Evolutionary conservation across 1,284 basidiomycete genomes (phyloP), one percentile per base, ranked within the genome.

Genomic region (Melampsora larici-populina): DNA sequence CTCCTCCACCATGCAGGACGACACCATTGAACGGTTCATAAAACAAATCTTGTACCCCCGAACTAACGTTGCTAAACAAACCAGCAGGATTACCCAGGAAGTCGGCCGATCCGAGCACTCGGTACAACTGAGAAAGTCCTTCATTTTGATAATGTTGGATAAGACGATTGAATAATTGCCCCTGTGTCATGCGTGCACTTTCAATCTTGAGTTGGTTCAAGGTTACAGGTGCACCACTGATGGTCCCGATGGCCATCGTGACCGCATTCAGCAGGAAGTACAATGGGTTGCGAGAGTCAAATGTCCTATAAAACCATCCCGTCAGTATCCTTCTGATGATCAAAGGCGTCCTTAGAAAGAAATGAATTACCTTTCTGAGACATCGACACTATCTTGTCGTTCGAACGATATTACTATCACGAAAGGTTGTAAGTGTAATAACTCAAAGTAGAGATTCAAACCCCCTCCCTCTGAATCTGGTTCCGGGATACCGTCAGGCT

Each of bases 1-100:
- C 97, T 82, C 90, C 91, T 85, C 97, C 95, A 21, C 97, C 97
- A 82, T 97, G 94, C 89, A 97, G 93, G 76, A 99, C 92, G 48
- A 96, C 92, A 49, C 96, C 96, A 79, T 97, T 92, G 86, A 96
- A 98, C 11, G 97, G 97, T 85, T 98, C 97, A 82, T 99, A 98
- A 87, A 99, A 99, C 81, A 99, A 95, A 84, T 99, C 97, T 66
- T 92, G 92, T 9, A 99, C 93, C n/a, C 97, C 97, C 31, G 94
- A 97, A 82, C 93, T 96, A 82, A 99, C 95, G 82, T 98, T 99
- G 79, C 93, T 97, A 87, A 99, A 99, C 70, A 99, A 87, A 17
- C 96, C 96, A 40, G 98, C 94, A 6, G 96, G 96, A 89, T 86
- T 86, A 33, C 86, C 87, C 51, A 89, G 82, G 85, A 99, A 97